Evolutionary conservation across 169 alveolate genomes (phyloP), one percentile per base, ranked within the genome.

Genomic region (Plasmodium adleri): DNA sequence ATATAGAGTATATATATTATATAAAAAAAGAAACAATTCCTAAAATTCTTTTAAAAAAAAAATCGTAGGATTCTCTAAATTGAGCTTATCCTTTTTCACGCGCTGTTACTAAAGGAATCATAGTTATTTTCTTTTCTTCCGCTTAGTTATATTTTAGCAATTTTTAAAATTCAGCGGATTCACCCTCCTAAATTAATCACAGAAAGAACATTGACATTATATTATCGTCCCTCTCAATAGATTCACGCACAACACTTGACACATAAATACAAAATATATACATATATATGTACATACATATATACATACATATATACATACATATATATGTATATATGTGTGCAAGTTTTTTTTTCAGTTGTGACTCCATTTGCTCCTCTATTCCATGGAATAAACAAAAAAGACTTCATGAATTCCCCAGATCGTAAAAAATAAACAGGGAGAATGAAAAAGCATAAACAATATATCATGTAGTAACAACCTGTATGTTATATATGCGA

Each of bases 41-140:
- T 5, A 32, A 7, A 32, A 32, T 32, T 32, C 45, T 6, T 32
- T 32, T 5, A 32, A 32, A 32, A 32, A 32, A 32, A 32, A 32
- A 32, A 32, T 32, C 45, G 45, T 90, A 92, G 93, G 28, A 70
- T 63, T 93, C 92, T 93, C 45, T 39, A 10, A 32, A 20, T 90
- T 96, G 97, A 95, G 98, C 98, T 95, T 71, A 71, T 96, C 96
- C 97, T 96, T 94, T 93, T 96, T 95, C 97, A 93, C 97, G 95
- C 97, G 97, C 96, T 97, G 96, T 94, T 95, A 96, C 98, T 97
- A 89, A 90, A 96, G 98, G 96, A 94, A 92, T 88, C 94, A 88
- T 73, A 5, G 88, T 88, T 83, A 83, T 67, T 91, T 92, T 92
- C 93, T 86, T 95, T 93, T 95, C 98, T 97, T 95, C 97, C 98